phyloP scores from a whole-genome alignment of 177 flowering plant genomes.

The Vitis hybrid region DNA sequence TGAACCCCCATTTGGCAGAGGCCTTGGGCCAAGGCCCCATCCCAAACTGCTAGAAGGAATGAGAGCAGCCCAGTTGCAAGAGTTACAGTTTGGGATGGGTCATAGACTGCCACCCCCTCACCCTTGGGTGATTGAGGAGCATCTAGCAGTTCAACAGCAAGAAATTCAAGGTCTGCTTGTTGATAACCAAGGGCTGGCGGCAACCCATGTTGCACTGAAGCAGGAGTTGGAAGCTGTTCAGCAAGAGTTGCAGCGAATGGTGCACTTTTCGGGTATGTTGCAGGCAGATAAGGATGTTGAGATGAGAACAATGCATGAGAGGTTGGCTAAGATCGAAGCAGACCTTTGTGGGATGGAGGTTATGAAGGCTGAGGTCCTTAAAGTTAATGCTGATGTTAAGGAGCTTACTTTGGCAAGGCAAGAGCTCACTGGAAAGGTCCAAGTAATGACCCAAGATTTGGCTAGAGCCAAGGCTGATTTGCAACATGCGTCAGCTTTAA shows the following conservation, averaged over 20 bases:
- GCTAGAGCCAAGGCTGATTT: conserved; percentile 53
- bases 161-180: conserved; percentile 70
- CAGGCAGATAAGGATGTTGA: conserved; percentile 57
- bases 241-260: conserved; percentile 59
- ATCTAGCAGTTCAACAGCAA: conserved; percentile 64
- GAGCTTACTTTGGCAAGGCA: conserved; percentile 60
- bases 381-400: conserved; percentile 63
- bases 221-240: conserved; percentile 76
- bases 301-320: conserved; percentile 71
- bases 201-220: conserved; percentile 86
- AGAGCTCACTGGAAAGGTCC: conserved; percentile 63
- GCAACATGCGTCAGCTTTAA: conserved; percentile 65
- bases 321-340: conserved; percentile 53
- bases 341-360: conserved; percentile 66
- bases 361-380: conserved; percentile 64
- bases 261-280: conserved; percentile 42
- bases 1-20: conserved; percentile 50
- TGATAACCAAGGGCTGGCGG: conserved; percentile 82
- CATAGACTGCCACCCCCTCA: conserved; percentile 53
- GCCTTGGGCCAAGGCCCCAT: conserved; percentile 55
- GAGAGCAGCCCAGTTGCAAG: conserved; percentile 45
- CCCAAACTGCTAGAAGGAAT: conserved; percentile 64
- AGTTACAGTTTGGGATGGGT: conserved; percentile 34
- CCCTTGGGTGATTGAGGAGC: conserved; percentile 67
- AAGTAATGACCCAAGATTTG: conserved; percentile 65